Conservation (phyloP, 2,329 filamentous ascomycete species). For the Phyllachora maydis region DNA sequence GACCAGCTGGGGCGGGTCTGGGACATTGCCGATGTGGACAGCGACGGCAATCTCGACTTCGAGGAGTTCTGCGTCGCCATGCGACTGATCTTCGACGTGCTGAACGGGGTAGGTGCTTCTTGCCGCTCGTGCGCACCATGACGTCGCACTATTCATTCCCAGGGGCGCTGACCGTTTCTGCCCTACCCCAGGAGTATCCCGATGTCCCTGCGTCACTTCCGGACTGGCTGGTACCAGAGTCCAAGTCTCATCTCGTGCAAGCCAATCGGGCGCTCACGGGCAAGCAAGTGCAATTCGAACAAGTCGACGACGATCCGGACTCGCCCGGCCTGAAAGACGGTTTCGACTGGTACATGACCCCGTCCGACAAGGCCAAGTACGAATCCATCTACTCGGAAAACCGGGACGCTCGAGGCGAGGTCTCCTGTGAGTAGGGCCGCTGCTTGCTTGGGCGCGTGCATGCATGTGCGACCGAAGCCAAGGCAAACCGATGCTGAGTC, state of each 20-base stretch:
- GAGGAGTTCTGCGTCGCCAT: slow-evolving; percentile 99
- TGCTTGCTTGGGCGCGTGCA: no score
- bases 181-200: slow-evolving; percentile 56
- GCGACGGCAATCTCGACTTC: slow-evolving; percentile 93
- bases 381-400: slow-evolving; percentile 94
- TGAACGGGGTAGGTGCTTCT: slow-evolving; percentile 63
- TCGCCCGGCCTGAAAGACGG: slow-evolving; percentile 76
- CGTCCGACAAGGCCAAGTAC: slow-evolving; percentile 78
- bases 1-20: slow-evolving; percentile 89
- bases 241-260: slow-evolving; percentile 77
- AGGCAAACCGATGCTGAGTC: background rate
- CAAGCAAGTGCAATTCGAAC: slow-evolving; percentile 65
- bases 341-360: slow-evolving; percentile 99
- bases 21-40: slow-evolving; percentile 94
- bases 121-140: no score
- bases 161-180: background rate
- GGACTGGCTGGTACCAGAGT: slow-evolving; percentile 94
- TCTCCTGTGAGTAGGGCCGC: slow-evolving; percentile 40
- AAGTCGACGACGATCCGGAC: slow-evolving; percentile 61
- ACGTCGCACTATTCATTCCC: no score
- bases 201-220: slow-evolving; percentile 75
- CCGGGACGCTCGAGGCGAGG: slow-evolving; percentile 68
- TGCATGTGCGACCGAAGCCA: no score
- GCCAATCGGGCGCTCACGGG: slow-evolving; percentile 62
- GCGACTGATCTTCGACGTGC: slow-evolving; percentile 89